Evolutionary conservation across 2,329 filamentous ascomycete species (phyloP).

Genomic region (Aureobasidium vineae): DNA sequence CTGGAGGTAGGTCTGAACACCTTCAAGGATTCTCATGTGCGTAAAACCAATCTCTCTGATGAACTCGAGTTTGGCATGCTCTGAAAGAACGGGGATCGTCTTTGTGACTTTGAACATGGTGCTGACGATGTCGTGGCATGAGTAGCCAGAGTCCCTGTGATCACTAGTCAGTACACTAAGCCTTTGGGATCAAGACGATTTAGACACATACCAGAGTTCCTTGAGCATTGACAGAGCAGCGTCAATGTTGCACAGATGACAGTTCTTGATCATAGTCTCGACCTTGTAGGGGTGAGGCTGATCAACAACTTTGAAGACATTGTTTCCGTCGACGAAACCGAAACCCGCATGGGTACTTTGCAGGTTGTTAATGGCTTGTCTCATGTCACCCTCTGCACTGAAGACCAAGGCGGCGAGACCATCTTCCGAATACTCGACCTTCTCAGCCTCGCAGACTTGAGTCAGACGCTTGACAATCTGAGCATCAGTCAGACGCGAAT

Average conservation of each 20-base stretch:
- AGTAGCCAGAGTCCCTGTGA: slow-evolving; percentile 76
- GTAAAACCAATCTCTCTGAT: slow-evolving; percentile 95
- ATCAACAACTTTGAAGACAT: slow-evolving; percentile 97
- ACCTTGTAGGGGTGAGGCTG: slow-evolving; percentile 97
- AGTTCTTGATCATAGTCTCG: slow-evolving; percentile 97
- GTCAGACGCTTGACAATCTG: slow-evolving; percentile 88
- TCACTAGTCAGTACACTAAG: neutral
- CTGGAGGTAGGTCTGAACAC: slow-evolving; percentile 91
- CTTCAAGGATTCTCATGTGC: slow-evolving; percentile 98
- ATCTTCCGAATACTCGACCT: slow-evolving; percentile 87
- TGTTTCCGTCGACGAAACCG: slow-evolving; percentile 94
- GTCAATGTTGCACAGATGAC: slow-evolving; percentile 88
- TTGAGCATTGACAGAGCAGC: slow-evolving; percentile 79
- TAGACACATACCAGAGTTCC: slow-evolving; percentile 70
- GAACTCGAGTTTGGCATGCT: slow-evolving; percentile 94
- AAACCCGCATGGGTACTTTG: slow-evolving; percentile 93
- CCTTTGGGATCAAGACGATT: neutral
- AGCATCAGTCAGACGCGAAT: slow-evolving; percentile 84
- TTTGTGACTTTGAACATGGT: slow-evolving; percentile 99
- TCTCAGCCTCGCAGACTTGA: slow-evolving; percentile 91
- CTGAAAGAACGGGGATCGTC: slow-evolving; percentile 84
- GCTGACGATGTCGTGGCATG: slow-evolving; percentile 97
- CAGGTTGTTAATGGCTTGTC: slow-evolving; percentile 97
- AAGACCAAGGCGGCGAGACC: slow-evolving; percentile 95
- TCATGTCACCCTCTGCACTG: slow-evolving; percentile 96